These are phyloP conservation scores for Xylaria sp. DNA, from an alignment of 2,329 filamentous ascomycete genomes.

Conservation along the genomic window DNA sequence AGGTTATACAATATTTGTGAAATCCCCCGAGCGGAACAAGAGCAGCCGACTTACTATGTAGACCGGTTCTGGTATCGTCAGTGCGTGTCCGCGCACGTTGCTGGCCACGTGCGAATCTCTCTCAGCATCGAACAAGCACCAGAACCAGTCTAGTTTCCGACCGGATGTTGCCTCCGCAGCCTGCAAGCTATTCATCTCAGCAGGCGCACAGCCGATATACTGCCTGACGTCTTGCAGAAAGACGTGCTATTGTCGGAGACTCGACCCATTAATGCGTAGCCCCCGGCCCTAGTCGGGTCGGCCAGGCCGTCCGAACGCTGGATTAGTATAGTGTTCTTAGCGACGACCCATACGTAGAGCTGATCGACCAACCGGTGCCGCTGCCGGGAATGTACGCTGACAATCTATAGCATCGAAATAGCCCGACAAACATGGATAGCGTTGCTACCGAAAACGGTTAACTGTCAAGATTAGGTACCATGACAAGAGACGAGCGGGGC, in stretches of 20 bases:
- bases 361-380: slow-evolving; percentile 36
- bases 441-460: slow-evolving; percentile 21
- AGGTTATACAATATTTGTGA: neutral
- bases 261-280: slow-evolving; percentile 23
- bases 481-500: slow-evolving; percentile 21
- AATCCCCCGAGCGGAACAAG: neutral
- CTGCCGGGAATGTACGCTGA: slow-evolving; percentile 30
- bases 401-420: slow-evolving; percentile 27
- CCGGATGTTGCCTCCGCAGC: slow-evolving; percentile 24
- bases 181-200: slow-evolving; percentile 9
- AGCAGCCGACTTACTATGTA: too few relatives aligned
- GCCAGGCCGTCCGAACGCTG: slow-evolving; percentile 20
- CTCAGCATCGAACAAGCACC: slow-evolving; percentile 5
- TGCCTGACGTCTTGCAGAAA: slow-evolving; percentile 19
- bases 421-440: slow-evolving; percentile 27
- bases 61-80: neutral
- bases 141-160: slow-evolving; percentile 29
- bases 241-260: slow-evolving; percentile 26
- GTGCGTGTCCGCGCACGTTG: slow-evolving; percentile 14
- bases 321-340: slow-evolving; percentile 10
- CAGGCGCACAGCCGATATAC: slow-evolving; percentile 16
- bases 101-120: slow-evolving; percentile 24
- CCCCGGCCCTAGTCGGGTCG: slow-evolving; percentile 15
- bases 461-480: slow-evolving; percentile 17
- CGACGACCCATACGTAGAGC: slow-evolving; percentile 19